Conservation (phyloP, 176 grass and related monocot species). For the Aegilops bicornis region DNA sequence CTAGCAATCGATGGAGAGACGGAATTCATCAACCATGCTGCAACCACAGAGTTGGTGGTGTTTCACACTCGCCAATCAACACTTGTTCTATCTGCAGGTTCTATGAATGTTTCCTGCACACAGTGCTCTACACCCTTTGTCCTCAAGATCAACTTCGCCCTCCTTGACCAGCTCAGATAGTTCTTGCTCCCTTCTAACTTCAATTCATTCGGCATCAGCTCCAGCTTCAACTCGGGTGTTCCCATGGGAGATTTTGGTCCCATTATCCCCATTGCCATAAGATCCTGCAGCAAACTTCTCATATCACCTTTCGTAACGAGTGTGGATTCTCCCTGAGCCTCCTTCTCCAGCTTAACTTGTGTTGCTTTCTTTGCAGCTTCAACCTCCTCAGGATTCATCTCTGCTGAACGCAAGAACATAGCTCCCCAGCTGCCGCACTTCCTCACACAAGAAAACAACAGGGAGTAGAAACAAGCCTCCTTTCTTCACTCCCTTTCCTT, state of each 20-base stretch:
- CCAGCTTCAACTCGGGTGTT: neutral
- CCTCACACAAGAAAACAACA: too few species aligned
- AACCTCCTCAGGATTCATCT: neutral
- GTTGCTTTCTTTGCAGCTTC: neutral
- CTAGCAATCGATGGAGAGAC: neutral
- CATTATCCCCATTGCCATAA: neutral
- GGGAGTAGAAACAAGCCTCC: too few species aligned
- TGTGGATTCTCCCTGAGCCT: neutral
- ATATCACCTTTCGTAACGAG: neutral
- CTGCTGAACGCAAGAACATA: too few species aligned
- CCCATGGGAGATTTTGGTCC: neutral
- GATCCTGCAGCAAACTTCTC: neutral
- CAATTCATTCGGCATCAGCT: neutral
- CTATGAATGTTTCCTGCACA: neutral
- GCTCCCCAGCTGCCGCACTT: too few species aligned
- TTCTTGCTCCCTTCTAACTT: neutral
- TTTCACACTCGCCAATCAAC: neutral
- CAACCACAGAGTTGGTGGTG: too few species aligned
- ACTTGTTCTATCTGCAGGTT: neutral
- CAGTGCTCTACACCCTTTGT: neutral
- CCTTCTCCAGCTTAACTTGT: neutral
- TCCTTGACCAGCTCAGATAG: neutral
- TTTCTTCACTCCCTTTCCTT: too few species aligned
- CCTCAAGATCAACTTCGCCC: neutral
- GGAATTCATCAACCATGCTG: too few species aligned